phyloP scores from a whole-genome alignment of 345 rosid species.

The Eucalyptus guilfoylei region DNA sequence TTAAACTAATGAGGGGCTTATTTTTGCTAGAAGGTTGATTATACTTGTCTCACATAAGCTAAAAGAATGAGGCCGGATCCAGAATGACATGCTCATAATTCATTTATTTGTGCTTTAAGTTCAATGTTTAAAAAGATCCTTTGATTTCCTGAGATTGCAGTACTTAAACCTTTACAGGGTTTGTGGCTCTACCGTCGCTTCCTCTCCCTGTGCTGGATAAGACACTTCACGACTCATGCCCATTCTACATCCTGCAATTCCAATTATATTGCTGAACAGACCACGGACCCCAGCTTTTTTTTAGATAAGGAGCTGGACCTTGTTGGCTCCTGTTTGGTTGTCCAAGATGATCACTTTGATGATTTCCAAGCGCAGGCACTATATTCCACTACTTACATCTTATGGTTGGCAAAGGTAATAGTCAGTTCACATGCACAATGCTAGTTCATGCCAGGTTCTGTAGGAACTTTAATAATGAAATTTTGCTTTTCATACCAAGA shows the following conservation, averaged over 20 bases:
- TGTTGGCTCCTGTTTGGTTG: slow-evolving; percentile 26
- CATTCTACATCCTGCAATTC: background rate
- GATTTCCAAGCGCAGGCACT: slow-evolving; percentile 60
- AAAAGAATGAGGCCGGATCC: background rate
- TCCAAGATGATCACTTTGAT: slow-evolving; percentile 45
- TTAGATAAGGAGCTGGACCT: slow-evolving; percentile 51
- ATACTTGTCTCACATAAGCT: background rate
- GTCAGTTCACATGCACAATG: background rate
- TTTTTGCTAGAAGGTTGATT: background rate
- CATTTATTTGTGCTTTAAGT: background rate
- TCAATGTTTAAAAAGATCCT: background rate
- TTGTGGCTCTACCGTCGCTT: slow-evolving; percentile 83
- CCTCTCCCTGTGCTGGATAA: slow-evolving; percentile 47
- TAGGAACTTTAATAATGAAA: background rate
- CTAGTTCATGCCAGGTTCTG: background rate
- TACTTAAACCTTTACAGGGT: slow-evolving; percentile 28
- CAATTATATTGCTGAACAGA: slow-evolving; percentile 1
- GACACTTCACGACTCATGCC: slow-evolving; percentile 12
- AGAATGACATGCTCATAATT: background rate
- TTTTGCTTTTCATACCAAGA: background rate
- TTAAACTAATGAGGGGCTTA: background rate
- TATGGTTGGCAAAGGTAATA: slow-evolving; percentile 70
- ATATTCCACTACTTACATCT: slow-evolving; percentile 40
- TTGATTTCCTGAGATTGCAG: background rate
- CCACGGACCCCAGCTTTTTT: slow-evolving; percentile 11